Percentiles rank a stretch among this genome's conserved stretches.
These are phyloP conservation scores for Pseudisothecium myosuroides DNA, from an alignment of 225 moss, liverwort and hornwort genomes.

Conservation along the genomic window DNA sequence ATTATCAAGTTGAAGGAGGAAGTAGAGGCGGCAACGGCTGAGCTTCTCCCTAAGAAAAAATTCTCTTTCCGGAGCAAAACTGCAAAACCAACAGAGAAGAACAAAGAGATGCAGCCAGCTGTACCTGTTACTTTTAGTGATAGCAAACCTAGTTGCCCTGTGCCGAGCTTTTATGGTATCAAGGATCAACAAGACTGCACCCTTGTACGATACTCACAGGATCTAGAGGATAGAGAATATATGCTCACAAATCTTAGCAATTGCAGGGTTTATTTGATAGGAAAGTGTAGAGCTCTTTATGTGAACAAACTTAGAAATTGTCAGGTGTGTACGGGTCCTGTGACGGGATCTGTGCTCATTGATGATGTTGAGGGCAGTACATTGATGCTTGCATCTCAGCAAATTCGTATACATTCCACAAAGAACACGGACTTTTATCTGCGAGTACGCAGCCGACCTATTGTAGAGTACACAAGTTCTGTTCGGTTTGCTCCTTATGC, in stretches of 20 bases:
- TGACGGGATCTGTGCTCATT: constrained; percentile 76
- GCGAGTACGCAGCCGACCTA: constrained; percentile 77
- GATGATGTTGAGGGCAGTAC: constrained; percentile 67
- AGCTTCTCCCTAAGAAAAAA: constrained; percentile 76
- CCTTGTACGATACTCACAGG: constrained; percentile 48
- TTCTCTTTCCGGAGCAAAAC: constrained; percentile 76
- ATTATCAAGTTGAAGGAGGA: constrained; percentile 68
- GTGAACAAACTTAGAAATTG: constrained; percentile 68
- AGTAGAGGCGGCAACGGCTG: constrained; percentile 37
- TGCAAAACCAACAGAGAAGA: constrained; percentile 4
- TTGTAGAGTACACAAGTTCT: constrained; percentile 75
- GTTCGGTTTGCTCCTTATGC: constrained; percentile 84
- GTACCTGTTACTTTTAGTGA: neutral
- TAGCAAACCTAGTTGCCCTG: neutral
- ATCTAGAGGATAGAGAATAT: constrained; percentile 63
- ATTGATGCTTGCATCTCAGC: constrained; percentile 89
- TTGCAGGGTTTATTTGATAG: constrained; percentile 71
- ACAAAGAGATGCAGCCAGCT: constrained; percentile 4
- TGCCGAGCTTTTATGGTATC: constrained; percentile 49
- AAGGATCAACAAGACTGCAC: constrained; percentile 36
- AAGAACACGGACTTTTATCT: constrained; percentile 81
- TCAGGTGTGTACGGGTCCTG: constrained; percentile 69
- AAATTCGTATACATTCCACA: constrained; percentile 93
- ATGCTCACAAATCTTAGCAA: constrained; percentile 68
- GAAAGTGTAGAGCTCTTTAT: constrained; percentile 60